These are phyloP conservation scores for Xylaria hypoxylon DNA, from an alignment of 2,329 filamentous ascomycete genomes.

Conservation along the genomic window DNA sequence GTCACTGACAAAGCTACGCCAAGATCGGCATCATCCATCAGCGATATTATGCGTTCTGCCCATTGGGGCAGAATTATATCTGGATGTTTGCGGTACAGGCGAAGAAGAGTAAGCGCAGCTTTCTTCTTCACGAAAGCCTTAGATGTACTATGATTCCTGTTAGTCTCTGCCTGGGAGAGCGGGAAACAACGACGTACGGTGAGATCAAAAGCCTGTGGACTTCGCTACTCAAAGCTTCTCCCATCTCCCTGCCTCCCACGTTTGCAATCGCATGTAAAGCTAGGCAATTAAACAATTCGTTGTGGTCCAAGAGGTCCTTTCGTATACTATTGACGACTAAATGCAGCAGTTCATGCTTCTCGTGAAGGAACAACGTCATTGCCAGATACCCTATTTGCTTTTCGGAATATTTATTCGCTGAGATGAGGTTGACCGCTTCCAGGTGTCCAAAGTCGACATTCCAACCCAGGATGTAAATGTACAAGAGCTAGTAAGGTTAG, in stretches of 20 bases:
- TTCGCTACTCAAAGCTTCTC: slow-evolving; percentile 89
- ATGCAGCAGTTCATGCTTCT: slow-evolving; percentile 95
- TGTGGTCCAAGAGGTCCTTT: slow-evolving; percentile 93
- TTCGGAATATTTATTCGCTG: slow-evolving; percentile 96
- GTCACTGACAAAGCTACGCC: slow-evolving; percentile 96
- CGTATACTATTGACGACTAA: slow-evolving; percentile 98
- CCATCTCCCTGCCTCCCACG: slow-evolving; percentile 96
- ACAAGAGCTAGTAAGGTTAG: slow-evolving; percentile 74
- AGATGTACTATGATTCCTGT: slow-evolving; percentile 63
- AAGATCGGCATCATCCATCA: slow-evolving; percentile 96
- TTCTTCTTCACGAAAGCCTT: slow-evolving; percentile 99
- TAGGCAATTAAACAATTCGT: slow-evolving; percentile 97
- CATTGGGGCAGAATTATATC: slow-evolving; percentile 95
- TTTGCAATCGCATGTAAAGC: slow-evolving; percentile 98
- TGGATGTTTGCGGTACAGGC: slow-evolving; percentile 93
- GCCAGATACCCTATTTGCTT: slow-evolving; percentile 99
- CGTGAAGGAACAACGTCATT: slow-evolving; percentile 96
- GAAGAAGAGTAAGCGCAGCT: slow-evolving; percentile 90
- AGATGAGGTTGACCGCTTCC: slow-evolving; percentile 97
- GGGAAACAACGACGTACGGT: slow-evolving; percentile 70
- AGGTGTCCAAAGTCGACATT: slow-evolving; percentile 99
- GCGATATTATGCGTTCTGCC: slow-evolving; percentile 97
- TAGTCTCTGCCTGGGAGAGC: slow-evolving; percentile 26
- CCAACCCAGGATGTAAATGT: slow-evolving; percentile 99
- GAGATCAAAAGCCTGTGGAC: slow-evolving; percentile 95